Base-by-base conservation (phyloP, 441 rosid genomes). In the Kokia cookei region DNA sequence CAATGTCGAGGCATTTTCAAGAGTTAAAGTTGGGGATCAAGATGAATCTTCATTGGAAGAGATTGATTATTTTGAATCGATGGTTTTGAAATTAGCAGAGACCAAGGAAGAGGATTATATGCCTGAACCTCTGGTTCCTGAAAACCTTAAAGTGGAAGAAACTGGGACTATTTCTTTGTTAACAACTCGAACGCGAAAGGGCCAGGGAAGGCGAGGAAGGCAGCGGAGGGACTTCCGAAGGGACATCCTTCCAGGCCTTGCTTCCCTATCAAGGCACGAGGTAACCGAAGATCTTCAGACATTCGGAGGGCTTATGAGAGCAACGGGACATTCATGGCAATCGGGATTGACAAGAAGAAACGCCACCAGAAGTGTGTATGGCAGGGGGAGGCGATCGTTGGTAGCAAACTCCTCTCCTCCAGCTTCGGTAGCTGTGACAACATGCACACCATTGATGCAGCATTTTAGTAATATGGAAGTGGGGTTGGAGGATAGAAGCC, bases 161-260 rank as follows among this genome's bases (percentile, higher is more conserved):
- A 35, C 80, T 1, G 91, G 83, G 7, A 78, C 83, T 68, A 74
- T 84, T 37, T 9, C 71, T 9, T 47, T 65, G 15, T 69, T 82
- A 48, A 80, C 81, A 9, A 82, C 77, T 77, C 80, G 88, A n/a
- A 80, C 91, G 11, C 86, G 96, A 55, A 89, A 86, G 80, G 99
- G 97, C 71, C 93, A 89, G 72, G 89, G 88, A 70, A 86, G 97
- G 84, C 84, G 99, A 80, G 99, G 99, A 74, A 90, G 99, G 85
- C 97, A 92, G 74, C 83, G 91, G 69, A 87, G 98, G 87, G 99
- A 94, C 84, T 94, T 94, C 84, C 99, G 90, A 84, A 91, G 98
- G 90, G 99, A 94, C 85, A 89, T 91, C 80, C 99, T 94, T 78
- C 99, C 98, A 0, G 97, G 99, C 19, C 93, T 94, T 67, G 80